phyloP scores from a whole-genome alignment of 1,284 basidiomycete species.

The Sporisorium sorghi region DNA sequence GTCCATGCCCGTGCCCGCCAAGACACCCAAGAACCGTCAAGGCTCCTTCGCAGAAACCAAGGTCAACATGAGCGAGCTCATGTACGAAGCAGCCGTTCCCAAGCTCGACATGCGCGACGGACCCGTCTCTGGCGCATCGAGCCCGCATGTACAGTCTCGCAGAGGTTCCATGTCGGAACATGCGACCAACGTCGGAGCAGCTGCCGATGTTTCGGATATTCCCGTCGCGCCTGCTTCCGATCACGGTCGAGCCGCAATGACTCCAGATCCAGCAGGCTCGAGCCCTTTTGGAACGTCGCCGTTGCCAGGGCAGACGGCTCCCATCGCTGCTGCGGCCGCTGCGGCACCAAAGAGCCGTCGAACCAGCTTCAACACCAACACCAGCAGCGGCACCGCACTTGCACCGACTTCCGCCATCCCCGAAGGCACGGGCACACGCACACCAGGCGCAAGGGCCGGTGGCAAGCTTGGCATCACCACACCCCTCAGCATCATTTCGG shows the following conservation, averaged over 20 bases:
- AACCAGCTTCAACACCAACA: conserved; percentile 48
- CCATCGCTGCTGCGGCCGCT: conserved; percentile 10
- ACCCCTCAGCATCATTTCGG: conserved; percentile 68
- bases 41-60: conserved; percentile 46
- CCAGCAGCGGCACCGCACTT: conserved; percentile 39
- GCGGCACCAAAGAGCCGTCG: conserved; percentile 40
- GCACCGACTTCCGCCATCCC: conserved; percentile 22
- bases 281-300: conserved; percentile 32
- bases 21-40: conserved; percentile 36
- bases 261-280: conserved; percentile 13
- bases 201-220: conserved; percentile 33
- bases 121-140: conserved; percentile 41
- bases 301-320: conserved; percentile 15
- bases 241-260: conserved; percentile 44
- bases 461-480: conserved; percentile 58
- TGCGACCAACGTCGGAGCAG: conserved; percentile 6
- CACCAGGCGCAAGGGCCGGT: conserved; percentile 53
- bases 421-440: conserved; percentile 47
- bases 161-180: conserved; percentile 40
- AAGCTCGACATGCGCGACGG: conserved; percentile 44
- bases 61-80: conserved; percentile 63
- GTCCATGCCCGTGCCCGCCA: conserved; percentile 31
- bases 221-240: conserved; percentile 56
- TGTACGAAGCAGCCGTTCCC: conserved; percentile 57
- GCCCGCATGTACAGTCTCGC: conserved; percentile 37